phyloP scores from a whole-genome alignment of 202 grass and related monocot genomes.

The Miscanthus sacchariflorus region DNA sequence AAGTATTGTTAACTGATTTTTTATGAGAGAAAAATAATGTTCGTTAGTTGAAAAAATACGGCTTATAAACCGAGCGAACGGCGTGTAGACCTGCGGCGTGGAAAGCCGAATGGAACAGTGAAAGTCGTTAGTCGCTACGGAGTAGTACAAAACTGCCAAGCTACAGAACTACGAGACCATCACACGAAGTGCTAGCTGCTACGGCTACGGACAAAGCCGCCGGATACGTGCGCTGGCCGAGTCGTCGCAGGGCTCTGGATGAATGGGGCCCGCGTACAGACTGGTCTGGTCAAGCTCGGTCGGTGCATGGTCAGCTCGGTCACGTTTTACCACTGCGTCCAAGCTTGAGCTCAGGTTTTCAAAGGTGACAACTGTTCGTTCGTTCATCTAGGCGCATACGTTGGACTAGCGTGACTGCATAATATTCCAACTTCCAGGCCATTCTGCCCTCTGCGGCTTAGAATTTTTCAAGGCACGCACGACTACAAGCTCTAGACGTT shows the following conservation, averaged over 20 bases:
- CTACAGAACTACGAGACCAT: background rate
- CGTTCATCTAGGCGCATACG: background rate
- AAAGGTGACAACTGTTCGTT: slow-evolving; percentile 15
- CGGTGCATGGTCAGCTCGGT: slow-evolving; percentile 27
- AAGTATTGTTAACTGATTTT: too few species aligned
- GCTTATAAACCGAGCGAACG: too few species aligned
- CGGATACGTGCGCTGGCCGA: background rate
- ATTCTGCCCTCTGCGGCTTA: background rate
- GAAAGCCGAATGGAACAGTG: too few species aligned
- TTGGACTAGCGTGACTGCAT: slow-evolving; percentile 3
- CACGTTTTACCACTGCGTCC: background rate
- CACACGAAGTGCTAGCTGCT: background rate
- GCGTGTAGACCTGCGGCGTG: too few species aligned
- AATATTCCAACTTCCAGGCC: slow-evolving; percentile 35
- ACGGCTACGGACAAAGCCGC: background rate
- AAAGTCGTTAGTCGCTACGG: too few species aligned
- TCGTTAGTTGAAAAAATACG: too few species aligned
- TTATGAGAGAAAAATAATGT: too few species aligned
- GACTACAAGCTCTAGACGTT: background rate
- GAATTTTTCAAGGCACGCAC: background rate
- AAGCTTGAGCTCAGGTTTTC: slow-evolving; percentile 20
- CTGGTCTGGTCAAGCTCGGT: background rate
- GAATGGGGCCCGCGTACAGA: background rate
- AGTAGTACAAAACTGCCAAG: too few species aligned
- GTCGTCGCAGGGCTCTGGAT: slow-evolving; percentile 10